A percentile compares a stretch with the other conserved stretches of the same genome.
Evolutionary conservation across 2,329 filamentous ascomycete species (phyloP).

Genomic region (Pleomassaria siparia): DNA sequence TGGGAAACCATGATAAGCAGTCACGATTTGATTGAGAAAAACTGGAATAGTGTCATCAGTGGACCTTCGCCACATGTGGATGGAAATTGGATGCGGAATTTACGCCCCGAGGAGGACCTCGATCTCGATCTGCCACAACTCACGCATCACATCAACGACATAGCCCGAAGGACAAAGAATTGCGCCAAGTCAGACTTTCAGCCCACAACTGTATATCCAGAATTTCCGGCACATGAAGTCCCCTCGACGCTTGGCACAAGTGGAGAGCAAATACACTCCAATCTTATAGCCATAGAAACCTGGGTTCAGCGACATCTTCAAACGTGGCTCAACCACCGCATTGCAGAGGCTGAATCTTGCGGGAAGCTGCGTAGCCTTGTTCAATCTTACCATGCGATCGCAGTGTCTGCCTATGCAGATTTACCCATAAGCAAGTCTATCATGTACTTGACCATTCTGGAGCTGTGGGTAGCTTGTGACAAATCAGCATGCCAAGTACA

Average conservation of each 20-base stretch:
- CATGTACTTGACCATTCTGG: conserved; percentile 59
- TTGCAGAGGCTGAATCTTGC: conserved; percentile 27
- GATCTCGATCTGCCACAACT: conserved; percentile 14
- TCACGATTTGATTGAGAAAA: conserved; percentile 12
- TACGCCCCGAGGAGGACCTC: conserved; percentile 20
- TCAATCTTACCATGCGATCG: conserved; percentile 16
- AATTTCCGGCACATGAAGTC: conserved; percentile 8
- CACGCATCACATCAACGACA: conserved; percentile 20
- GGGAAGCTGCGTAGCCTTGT: conserved; percentile 14
- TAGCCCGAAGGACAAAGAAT: conserved; percentile 8
- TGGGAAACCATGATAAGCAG: neutral
- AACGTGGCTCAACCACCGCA: conserved; percentile 42
- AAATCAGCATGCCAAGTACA: conserved; percentile 44
- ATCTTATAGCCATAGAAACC: conserved; percentile 48
- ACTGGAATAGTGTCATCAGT: conserved; percentile 11
- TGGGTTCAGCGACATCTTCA: conserved; percentile 51
- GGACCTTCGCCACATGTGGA: conserved; percentile 7
- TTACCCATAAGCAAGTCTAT: conserved; percentile 54
- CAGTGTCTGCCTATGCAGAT: conserved; percentile 33
- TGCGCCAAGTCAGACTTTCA: conserved; percentile 9
- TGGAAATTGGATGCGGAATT: conserved; percentile 2
- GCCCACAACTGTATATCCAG: conserved; percentile 11
- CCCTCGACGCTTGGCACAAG: conserved; percentile 10
- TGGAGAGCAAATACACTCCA: conserved; percentile 18
- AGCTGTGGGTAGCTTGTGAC: conserved; percentile 63